Evolutionary conservation across 140 eudicot species (phyloP), one percentile per base, ranked within the genome.

Genomic region (Senecio squalidus): DNA sequence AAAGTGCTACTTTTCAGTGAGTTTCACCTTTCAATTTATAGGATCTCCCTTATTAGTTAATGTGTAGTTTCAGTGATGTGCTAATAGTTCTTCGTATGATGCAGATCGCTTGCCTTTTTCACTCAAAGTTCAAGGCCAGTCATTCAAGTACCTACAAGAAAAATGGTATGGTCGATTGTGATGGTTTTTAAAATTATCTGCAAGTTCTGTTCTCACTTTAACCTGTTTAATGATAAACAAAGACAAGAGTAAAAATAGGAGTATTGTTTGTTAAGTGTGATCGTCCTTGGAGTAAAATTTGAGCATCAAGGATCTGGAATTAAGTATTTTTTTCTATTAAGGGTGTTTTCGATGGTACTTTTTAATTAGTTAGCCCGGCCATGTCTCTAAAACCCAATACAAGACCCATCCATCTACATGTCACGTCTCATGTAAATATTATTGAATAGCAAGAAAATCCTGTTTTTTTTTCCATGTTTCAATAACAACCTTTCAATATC

Each of bases 41-140:
- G n/a, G 73, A 28, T 56, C 18, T 57, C 15, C 49, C 31, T 55
- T 30, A 30, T 52, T 28, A 8, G 53, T 55, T 53, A 31, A 53
- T 25, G 36, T 34, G 39, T 62, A 38, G 34, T 57, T 48, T 57
- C 10, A 59, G n/a, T 39, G 33, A 38, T 66, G 50, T 51, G 43
- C 27, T 55, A 28, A 47, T 64, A 29, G 33, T 21, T 15, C 14
- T 68, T 52, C 7, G 25, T 24, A 55, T 64, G 16, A 41, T 76
- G 55, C 79, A 88, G 96, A 58, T 84, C 7, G 80, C 94, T 63
- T 88, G 96, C 76, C 84, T 73, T 44, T 71, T 84, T 60, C 94
- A 88, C 70, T 17, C 84, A 17, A 84, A 66, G 70, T 88, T 67
- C 62, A 84, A 76, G 70, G 69, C 89, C 0, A 62, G 78, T 61